Evolutionary conservation across 2,329 filamentous ascomycete species (phyloP).

Genomic region (Rhexocercosporidium sp.): DNA sequence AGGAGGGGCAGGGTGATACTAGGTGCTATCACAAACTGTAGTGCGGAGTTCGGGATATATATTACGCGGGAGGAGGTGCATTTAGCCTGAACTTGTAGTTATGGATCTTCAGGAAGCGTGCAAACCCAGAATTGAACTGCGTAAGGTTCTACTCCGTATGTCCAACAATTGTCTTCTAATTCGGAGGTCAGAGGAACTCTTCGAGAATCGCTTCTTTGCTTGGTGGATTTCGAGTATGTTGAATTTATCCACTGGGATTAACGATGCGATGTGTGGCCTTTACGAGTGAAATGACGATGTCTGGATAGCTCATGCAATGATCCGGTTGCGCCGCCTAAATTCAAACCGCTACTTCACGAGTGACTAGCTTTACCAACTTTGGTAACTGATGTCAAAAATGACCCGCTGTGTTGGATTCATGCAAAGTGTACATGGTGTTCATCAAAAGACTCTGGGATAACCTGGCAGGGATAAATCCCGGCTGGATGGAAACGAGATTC

Average conservation of each 20-base stretch:
- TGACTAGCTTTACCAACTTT: slow-evolving; percentile 26
- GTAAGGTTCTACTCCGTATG: background rate
- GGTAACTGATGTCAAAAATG: slow-evolving; percentile 18
- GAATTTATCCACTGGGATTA: background rate
- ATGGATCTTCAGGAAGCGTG: slow-evolving; percentile 18
- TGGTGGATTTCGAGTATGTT: background rate
- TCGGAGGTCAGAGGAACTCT: background rate
- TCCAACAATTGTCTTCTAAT: slow-evolving; percentile 6
- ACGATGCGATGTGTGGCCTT: background rate
- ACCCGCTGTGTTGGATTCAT: slow-evolving; percentile 8
- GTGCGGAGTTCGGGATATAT: slow-evolving; percentile 34
- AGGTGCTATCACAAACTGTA: too few relatives aligned
- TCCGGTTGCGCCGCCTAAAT: slow-evolving; percentile 17
- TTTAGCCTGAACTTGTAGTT: slow-evolving; percentile 35
- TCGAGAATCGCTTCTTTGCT: background rate
- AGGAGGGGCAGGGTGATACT: background rate
- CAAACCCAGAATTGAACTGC: slow-evolving; percentile 10
- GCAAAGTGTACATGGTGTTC: background rate
- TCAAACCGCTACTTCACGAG: slow-evolving; percentile 9
- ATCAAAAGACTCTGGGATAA: background rate
- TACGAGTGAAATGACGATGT: background rate
- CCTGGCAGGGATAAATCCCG: background rate
- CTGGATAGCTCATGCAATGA: background rate
- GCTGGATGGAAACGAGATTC: slow-evolving; percentile 12
- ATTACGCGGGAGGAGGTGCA: slow-evolving; percentile 32